Evolutionary conservation across 1,284 basidiomycete species (phyloP).

Genomic region (Ceratobasidium sp.): DNA sequence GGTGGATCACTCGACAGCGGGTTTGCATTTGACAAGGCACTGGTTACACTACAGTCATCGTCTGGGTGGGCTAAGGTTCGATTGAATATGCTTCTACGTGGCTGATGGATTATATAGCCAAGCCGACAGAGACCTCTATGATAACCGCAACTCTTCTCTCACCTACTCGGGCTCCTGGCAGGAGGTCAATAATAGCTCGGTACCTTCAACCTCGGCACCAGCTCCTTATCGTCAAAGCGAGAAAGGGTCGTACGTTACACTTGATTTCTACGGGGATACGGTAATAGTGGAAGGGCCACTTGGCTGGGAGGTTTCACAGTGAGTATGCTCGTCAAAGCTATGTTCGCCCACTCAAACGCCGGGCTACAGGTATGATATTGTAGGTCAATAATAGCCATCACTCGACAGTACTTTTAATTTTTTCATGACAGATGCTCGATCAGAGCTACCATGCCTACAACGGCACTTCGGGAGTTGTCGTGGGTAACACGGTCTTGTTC

Average conservation of each 20-base stretch:
- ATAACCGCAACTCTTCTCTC: constrained; percentile 10
- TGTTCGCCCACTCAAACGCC: not conserved
- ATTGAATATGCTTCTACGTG: not conserved
- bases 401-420: not conserved
- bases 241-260: not conserved
- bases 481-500: not conserved
- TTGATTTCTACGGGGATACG: constrained; percentile 5
- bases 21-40: constrained; percentile 15
- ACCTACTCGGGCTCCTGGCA: not conserved
- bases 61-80: not conserved
- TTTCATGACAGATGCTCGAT: not conserved
- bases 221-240: constrained; percentile 9
- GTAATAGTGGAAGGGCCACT: constrained; percentile 2
- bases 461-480: not conserved
- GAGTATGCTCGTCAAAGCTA: constrained; percentile 1
- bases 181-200: not conserved
- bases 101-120: not conserved
- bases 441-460: not conserved
- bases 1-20: not conserved
- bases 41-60: not conserved
- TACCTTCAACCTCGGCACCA: constrained; percentile 1
- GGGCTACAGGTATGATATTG: constrained; percentile 7
- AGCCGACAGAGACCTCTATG: not conserved
- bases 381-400: not conserved
- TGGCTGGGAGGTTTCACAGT: not conserved